phyloP scores from a whole-genome alignment of 179 eudicot species.

The Spinacia oleracea region DNA sequence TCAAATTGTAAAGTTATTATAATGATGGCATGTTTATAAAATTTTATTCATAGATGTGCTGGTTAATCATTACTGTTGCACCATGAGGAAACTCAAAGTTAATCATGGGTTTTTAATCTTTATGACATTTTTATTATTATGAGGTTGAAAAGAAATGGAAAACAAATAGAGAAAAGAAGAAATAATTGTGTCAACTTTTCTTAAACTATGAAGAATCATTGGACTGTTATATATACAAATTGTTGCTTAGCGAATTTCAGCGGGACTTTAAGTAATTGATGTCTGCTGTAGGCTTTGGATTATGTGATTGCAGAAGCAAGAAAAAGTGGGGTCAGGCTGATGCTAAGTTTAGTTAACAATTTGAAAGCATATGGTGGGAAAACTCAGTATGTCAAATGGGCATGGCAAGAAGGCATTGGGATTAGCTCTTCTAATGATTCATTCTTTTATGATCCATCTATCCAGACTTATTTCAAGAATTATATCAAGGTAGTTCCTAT shows the following conservation, averaged over 20 bases:
- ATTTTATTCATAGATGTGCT: neutral
- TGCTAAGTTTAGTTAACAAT: conserved; percentile 76
- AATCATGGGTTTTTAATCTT: neutral
- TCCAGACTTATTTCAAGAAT: conserved; percentile 75
- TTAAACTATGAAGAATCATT: conserved; percentile 4
- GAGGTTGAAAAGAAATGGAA: neutral
- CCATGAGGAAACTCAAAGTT: neutral
- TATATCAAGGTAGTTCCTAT: conserved; percentile 71
- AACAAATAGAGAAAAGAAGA: neutral
- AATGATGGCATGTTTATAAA: neutral
- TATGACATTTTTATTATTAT: neutral
- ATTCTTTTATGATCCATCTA: conserved; percentile 90
- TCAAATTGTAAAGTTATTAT: conserved; percentile 6
- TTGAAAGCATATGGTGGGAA: conserved; percentile 93
- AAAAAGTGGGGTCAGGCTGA: conserved; percentile 60
- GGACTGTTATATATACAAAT: neutral
- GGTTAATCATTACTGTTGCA: neutral
- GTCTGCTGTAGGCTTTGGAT: conserved; percentile 73
- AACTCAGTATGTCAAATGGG: conserved; percentile 94
- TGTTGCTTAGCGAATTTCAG: neutral
- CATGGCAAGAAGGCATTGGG: conserved; percentile 87
- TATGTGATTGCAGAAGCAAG: conserved; percentile 86
- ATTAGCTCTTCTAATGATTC: conserved; percentile 95
- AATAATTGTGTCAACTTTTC: neutral
- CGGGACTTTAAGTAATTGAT: conserved; percentile 14